phyloP scores from a whole-genome alignment of 108 stramenopile genomes.

The Cyclotella kingstonii region DNA sequence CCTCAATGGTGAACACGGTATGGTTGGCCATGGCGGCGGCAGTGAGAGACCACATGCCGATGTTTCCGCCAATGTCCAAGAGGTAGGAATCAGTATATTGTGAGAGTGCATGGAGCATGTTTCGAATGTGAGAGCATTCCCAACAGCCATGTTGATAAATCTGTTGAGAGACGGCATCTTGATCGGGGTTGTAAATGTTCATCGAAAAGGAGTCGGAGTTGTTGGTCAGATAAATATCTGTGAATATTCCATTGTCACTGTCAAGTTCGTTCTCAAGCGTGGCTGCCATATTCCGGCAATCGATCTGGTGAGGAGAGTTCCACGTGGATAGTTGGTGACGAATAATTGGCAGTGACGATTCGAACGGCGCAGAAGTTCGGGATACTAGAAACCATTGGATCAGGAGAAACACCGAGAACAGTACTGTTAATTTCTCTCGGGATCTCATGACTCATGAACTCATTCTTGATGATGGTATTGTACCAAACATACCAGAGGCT shows the following conservation, averaged over 20 bases:
- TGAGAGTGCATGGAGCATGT: constrained; percentile 7
- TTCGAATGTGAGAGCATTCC: constrained; percentile 20
- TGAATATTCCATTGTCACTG: too few relatives aligned
- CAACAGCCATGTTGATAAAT: constrained; percentile 26
- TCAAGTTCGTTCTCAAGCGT: not conserved
- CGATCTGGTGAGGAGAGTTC: constrained; percentile 1
- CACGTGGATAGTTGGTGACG: too few relatives aligned
- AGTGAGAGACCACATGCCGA: constrained; percentile 33
- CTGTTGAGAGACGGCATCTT: constrained; percentile 11
- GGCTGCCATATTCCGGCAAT: not conserved
- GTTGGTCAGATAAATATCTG: not conserved
- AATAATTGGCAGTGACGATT: too few relatives aligned
- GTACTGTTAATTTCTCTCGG: too few relatives aligned
- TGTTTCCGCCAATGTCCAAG: constrained; percentile 38
- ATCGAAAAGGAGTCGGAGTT: constrained; percentile 20
- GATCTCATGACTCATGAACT: too few relatives aligned
- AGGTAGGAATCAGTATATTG: constrained; percentile 15
- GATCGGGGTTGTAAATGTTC: constrained; percentile 34
- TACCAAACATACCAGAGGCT: too few relatives aligned
- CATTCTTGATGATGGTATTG: too few relatives aligned
- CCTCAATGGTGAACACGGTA: constrained; percentile 27
- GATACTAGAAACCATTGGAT: too few relatives aligned
- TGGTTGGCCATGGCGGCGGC: constrained; percentile 19
- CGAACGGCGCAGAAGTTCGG: too few relatives aligned
- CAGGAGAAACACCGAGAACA: too few relatives aligned